Percentiles rank a stretch among this genome's conserved stretches.
Evolutionary conservation across 257 asterid species (phyloP).

Genomic region (Ajuga chamaepitys): DNA sequence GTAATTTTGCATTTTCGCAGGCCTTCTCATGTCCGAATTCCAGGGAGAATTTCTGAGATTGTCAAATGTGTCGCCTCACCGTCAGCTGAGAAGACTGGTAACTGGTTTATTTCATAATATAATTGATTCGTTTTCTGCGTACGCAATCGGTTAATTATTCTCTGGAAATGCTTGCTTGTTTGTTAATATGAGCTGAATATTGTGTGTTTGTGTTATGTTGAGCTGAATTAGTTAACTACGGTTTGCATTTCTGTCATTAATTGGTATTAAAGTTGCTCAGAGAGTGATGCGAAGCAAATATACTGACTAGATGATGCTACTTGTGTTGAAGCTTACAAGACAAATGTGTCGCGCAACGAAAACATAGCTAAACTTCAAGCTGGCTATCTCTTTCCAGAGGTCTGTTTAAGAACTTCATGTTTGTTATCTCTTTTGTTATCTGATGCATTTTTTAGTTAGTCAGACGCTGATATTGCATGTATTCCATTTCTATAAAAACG

Average conservation of each 20-base stretch:
- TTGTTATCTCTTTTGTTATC: neutral
- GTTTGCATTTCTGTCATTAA: neutral
- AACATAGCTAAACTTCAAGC: conserved; percentile 93
- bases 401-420: conserved; percentile 16
- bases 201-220: too few relatives aligned
- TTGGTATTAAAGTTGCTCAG: neutral
- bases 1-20: conserved; percentile 24
- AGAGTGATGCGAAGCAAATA: neutral
- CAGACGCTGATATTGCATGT: neutral
- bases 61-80: conserved; percentile 71
- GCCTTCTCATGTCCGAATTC: conserved; percentile 37
- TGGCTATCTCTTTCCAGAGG: conserved; percentile 98
- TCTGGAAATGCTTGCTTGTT: too few relatives aligned
- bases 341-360: conserved; percentile 76
- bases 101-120: neutral
- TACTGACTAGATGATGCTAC: conserved; percentile 17
- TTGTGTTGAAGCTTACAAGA: conserved; percentile 58
- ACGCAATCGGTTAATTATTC: too few relatives aligned
- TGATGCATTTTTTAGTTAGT: conserved; percentile 1
- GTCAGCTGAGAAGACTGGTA: conserved; percentile 60
- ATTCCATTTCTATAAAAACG: neutral
- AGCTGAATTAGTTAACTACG: too few relatives aligned
- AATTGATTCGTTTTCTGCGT: too few relatives aligned
- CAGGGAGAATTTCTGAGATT: conserved; percentile 26
- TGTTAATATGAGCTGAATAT: too few relatives aligned